phyloP scores from a whole-genome alignment of 139 green algal species.

The Auxenochlorella pyrenoidosa region DNA sequence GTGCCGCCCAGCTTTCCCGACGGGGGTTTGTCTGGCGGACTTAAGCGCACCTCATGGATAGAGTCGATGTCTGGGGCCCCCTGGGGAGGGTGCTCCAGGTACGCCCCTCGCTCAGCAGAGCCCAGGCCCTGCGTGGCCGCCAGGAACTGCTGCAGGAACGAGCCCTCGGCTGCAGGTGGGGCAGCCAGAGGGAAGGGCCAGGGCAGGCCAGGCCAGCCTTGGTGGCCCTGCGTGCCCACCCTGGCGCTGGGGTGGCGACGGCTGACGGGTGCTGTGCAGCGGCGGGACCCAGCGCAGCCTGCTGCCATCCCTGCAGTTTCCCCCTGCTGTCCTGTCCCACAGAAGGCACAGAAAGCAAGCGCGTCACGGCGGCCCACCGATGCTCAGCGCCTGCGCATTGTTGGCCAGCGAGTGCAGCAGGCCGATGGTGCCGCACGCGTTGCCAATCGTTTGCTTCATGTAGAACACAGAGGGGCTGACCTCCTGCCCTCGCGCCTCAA shows the following conservation, averaged over 20 bases:
- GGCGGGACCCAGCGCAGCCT: not conserved
- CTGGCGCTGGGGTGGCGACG: too few species aligned
- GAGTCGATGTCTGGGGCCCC: conserved; percentile 82
- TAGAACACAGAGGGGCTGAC: conserved; percentile 72
- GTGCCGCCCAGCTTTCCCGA: too few species aligned
- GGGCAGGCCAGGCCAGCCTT: not conserved
- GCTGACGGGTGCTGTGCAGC: too few species aligned
- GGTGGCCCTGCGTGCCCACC: too few species aligned
- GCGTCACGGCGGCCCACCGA: not conserved
- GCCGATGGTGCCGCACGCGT: conserved; percentile 96
- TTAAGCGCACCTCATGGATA: conserved; percentile 74
- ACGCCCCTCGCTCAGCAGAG: conserved; percentile 66
- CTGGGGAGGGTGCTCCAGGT: conserved; percentile 83
- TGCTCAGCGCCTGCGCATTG: conserved; percentile 18
- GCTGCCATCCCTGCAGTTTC: not conserved
- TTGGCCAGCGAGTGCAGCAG: conserved; percentile 79
- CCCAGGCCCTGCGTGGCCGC: conserved; percentile 62
- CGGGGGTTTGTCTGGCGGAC: not conserved
- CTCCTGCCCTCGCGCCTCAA: conserved; percentile 32
- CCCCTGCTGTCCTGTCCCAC: too few species aligned
- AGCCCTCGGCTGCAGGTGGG: conserved; percentile 44
- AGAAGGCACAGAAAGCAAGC: too few species aligned
- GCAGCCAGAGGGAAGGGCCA: not conserved
- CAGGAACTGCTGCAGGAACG: conserved; percentile 84
- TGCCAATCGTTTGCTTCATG: conserved; percentile 96